These are phyloP conservation scores for Penicillium aurantiogriseum DNA, from an alignment of 2,329 filamentous ascomycete genomes.

Conservation along the genomic window DNA sequence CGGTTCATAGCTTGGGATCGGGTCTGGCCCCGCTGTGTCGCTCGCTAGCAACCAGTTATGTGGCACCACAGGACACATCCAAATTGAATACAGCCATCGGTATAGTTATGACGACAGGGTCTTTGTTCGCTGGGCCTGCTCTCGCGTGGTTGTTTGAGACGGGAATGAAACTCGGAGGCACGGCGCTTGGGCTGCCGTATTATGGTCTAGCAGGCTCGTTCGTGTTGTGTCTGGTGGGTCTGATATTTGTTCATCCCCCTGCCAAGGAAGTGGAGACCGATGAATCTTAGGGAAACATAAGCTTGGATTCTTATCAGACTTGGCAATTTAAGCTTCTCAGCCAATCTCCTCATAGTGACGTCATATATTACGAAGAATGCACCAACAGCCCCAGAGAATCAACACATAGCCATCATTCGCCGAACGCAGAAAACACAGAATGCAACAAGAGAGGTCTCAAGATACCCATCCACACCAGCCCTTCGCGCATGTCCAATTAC, in stretches of 20 bases:
- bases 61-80: not conserved
- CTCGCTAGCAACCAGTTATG: not conserved
- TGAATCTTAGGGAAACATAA: not conserved
- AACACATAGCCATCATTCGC: not conserved
- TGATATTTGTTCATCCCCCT: not conserved
- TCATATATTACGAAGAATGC: not conserved
- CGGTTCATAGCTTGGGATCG: not conserved
- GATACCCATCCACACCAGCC: slow-evolving; percentile 1
- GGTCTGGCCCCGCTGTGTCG: not conserved
- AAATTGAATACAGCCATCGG: not conserved
- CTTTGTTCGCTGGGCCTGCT: not conserved
- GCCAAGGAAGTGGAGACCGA: not conserved
- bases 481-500: slow-evolving; percentile 6
- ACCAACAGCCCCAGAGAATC: not conserved
- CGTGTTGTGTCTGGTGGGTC: not conserved
- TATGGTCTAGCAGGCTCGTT: not conserved
- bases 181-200: not conserved
- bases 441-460: not conserved
- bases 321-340: too few species aligned
- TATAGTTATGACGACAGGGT: not conserved
- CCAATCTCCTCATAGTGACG: not conserved
- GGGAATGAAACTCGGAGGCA: not conserved
- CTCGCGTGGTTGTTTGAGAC: not conserved
- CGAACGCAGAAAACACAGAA: not conserved
- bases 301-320: too few species aligned